Percentiles rank a stretch among this genome's conserved stretches.
phyloP scores from a whole-genome alignment of 805 yeast genomes.

The Sugiyamaella boreocaroliniensis region DNA sequence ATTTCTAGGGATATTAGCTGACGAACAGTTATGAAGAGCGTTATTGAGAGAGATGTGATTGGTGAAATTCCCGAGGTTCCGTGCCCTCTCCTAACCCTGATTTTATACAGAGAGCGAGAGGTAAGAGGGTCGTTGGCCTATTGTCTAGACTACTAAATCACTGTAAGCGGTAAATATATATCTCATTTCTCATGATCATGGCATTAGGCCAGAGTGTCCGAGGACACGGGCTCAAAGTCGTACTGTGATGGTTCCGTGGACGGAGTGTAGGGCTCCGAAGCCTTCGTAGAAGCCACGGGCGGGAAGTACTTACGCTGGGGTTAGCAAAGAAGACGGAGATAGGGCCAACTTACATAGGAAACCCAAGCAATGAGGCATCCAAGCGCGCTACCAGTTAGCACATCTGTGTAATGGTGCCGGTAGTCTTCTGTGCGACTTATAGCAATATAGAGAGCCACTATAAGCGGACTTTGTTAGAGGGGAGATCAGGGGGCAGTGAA shows the following conservation, averaged over 20 bases:
- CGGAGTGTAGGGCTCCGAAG: constrained; percentile 13
- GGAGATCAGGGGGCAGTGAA: too few relatives aligned
- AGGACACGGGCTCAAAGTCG: not conserved
- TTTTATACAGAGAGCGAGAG: not conserved
- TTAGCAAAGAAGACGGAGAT: not conserved
- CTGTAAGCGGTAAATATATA: too few relatives aligned
- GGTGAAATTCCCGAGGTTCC: not conserved
- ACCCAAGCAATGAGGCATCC: constrained; percentile 58
- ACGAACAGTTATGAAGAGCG: not conserved
- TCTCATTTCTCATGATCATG: not conserved
- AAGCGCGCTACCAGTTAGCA: constrained; percentile 60
- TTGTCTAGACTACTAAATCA: too few relatives aligned
- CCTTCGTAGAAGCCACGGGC: constrained; percentile 8
- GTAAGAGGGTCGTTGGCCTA: too few relatives aligned
- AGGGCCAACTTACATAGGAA: constrained; percentile 20
- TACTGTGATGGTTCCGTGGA: not conserved
- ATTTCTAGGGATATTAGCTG: constrained; percentile 5
- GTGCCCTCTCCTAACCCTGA: not conserved
- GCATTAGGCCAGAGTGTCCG: too few relatives aligned
- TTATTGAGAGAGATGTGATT: not conserved
- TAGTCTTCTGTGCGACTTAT: constrained; percentile 81
- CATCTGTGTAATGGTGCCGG: constrained; percentile 87
- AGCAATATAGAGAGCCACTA: constrained; percentile 73
- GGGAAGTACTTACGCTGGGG: constrained; percentile 19
- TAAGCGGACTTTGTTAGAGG: constrained; percentile 23